phyloP scores from a whole-genome alignment of 805 yeast genomes.

The Suhomyces kilbournensis region DNA sequence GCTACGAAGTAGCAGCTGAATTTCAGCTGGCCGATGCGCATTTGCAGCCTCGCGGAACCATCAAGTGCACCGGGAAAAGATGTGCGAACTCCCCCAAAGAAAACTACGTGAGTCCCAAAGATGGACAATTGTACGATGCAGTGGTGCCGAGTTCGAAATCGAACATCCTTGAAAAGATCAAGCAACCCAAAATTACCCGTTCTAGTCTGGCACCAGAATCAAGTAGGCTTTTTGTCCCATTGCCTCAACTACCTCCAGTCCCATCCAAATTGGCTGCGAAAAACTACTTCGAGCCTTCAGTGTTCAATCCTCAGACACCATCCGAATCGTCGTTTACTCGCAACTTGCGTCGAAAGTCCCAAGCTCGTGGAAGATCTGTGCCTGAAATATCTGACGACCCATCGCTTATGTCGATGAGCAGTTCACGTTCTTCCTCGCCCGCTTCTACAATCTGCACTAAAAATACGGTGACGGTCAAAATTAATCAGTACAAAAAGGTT shows the following conservation, averaged over 20 bases:
- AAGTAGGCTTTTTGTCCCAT: background rate
- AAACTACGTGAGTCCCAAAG: background rate
- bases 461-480: conserved; percentile 11
- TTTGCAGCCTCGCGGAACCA: background rate
- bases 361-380: background rate
- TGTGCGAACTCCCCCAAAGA: background rate
- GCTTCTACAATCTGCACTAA: conserved; percentile 6
- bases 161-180: too few species aligned
- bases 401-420: background rate
- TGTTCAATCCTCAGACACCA: background rate
- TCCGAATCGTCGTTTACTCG: background rate
- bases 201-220: background rate
- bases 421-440: conserved; percentile 6
- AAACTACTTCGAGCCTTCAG: background rate
- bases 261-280: background rate
- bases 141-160: background rate
- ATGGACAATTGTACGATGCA: background rate
- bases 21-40: conserved; percentile 3
- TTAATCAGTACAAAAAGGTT: conserved; percentile 14
- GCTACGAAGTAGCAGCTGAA: conserved; percentile 39
- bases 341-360: background rate
- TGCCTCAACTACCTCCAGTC: background rate
- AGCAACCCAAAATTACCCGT: background rate
- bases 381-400: background rate
- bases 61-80: background rate